These are phyloP conservation scores for Chloroidium sp. DNA, from an alignment of 163 green algal species.

Conservation along the genomic window DNA sequence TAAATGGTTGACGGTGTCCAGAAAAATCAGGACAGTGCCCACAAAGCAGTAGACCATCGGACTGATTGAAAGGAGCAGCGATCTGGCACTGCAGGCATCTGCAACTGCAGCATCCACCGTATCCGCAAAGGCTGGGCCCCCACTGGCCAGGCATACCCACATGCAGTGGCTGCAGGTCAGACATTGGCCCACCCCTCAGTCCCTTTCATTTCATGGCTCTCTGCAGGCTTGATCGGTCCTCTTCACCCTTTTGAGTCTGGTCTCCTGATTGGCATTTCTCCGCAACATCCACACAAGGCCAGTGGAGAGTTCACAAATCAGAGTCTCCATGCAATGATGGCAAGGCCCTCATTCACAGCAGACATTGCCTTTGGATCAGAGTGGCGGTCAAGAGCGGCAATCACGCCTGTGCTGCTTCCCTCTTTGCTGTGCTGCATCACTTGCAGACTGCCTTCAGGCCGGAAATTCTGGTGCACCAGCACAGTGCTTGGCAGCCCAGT, in stretches of 20 bases:
- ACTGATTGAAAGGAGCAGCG: too few species aligned
- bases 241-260: not conserved
- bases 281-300: not conserved
- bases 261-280: not conserved
- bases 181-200: not conserved
- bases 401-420: not conserved
- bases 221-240: too few species aligned
- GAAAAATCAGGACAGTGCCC: too few species aligned
- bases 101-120: slow-evolving; percentile 67
- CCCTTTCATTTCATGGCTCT: too few species aligned
- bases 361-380: too few species aligned
- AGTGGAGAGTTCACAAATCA: not conserved
- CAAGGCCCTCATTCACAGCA: too few species aligned
- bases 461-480: not conserved
- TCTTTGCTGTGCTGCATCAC: not conserved
- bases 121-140: slow-evolving; percentile 47
- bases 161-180: slow-evolving; percentile 32
- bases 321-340: not conserved
- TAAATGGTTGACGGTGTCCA: not conserved
- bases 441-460: not conserved
- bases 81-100: slow-evolving; percentile 23
- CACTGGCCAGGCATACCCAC: slow-evolving; percentile 55
- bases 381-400: not conserved
- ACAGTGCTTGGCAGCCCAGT: not conserved
- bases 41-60: too few species aligned